Conservation (phyloP, 768 basidiomycete genomes). For the Lentinula sp. region DNA sequence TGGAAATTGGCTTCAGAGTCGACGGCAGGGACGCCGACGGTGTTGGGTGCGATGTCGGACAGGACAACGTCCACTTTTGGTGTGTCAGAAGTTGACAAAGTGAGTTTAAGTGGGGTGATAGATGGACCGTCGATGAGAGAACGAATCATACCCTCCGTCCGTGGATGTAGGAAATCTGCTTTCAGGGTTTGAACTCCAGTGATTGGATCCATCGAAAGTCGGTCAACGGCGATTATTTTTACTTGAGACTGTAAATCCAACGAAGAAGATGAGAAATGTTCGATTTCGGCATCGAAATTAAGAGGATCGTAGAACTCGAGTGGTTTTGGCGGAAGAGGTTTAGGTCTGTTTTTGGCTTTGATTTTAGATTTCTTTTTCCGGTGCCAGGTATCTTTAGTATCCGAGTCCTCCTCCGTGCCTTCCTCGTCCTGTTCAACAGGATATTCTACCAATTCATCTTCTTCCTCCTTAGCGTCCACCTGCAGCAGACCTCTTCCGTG, state of each 20-base stretch:
- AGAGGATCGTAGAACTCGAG: slow-evolving; percentile 32
- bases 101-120: slow-evolving; percentile 9
- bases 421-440: not conserved
- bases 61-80: slow-evolving; percentile 71
- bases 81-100: slow-evolving; percentile 17
- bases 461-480: slow-evolving; percentile 10
- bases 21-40: slow-evolving; percentile 58
- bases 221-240: slow-evolving; percentile 73
- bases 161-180: slow-evolving; percentile 68
- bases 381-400: not conserved
- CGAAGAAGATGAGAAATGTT: not conserved
- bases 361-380: slow-evolving; percentile 8
- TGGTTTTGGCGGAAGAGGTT: slow-evolving; percentile 1
- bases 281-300: slow-evolving; percentile 28
- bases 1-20: slow-evolving; percentile 69
- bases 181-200: slow-evolving; percentile 66
- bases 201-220: slow-evolving; percentile 69
- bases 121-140: slow-evolving; percentile 26
- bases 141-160: slow-evolving; percentile 41
- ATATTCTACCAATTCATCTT: slow-evolving; percentile 19
- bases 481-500: slow-evolving; percentile 43
- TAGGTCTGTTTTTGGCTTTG: not conserved
- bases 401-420: not conserved
- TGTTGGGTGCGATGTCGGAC: slow-evolving; percentile 88
- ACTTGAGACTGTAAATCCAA: slow-evolving; percentile 20